Evolutionary conservation across 163 green algal genomes (phyloP).

Genomic region (Chloroidium sp.): DNA sequence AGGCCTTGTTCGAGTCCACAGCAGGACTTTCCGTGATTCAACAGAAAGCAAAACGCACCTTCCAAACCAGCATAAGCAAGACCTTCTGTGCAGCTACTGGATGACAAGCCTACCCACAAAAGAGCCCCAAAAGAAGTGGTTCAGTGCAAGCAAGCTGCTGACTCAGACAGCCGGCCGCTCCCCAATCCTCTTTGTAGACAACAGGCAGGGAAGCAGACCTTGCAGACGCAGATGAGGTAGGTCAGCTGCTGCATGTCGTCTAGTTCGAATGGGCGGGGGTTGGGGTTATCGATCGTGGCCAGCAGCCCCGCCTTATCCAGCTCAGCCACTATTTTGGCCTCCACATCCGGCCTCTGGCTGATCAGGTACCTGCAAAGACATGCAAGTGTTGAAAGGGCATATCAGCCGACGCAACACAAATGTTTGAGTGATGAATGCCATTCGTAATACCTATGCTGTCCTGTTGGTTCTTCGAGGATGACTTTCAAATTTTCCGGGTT

Average conservation of each 20-base stretch:
- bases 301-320: constrained; percentile 36
- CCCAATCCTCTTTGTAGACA: background rate
- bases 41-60: no score
- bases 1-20: no score
- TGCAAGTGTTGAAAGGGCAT: no score
- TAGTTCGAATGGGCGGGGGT: constrained; percentile 4
- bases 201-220: constrained; percentile 5
- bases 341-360: constrained; percentile 49
- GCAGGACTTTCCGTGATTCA: no score
- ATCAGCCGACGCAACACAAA: no score
- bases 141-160: background rate
- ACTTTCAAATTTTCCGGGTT: no score
- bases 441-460: no score
- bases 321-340: constrained; percentile 29
- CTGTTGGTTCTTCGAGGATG: no score
- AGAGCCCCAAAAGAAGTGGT: background rate
- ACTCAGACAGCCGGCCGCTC: background rate
- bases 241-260: constrained; percentile 7
- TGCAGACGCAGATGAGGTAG: constrained; percentile 13
- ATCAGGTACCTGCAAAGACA: constrained; percentile 43
- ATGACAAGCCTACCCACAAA: no score
- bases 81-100: no score
- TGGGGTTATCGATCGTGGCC: constrained; percentile 8
- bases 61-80: no score
- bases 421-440: no score